Conservation (phyloP, 176 grass and related monocot genomes). For the Oryza meridionalis region DNA sequence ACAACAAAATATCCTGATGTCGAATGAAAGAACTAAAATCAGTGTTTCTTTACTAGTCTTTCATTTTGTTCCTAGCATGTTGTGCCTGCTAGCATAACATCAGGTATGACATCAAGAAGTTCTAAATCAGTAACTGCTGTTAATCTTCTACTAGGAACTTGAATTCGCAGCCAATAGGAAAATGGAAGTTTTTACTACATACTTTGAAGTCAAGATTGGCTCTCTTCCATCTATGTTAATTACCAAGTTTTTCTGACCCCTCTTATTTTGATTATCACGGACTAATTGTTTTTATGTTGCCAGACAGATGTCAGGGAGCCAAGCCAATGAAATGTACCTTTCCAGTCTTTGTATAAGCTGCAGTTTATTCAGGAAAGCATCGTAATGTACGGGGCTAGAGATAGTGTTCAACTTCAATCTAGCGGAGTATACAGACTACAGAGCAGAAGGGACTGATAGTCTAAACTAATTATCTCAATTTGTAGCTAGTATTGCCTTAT, state of each 20-base stretch:
- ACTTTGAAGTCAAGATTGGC: too few relatives aligned
- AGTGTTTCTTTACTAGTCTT: neutral
- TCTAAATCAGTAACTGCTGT: neutral
- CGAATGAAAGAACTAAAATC: neutral
- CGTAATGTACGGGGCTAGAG: neutral
- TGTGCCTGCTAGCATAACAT: neutral
- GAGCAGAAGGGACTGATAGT: neutral
- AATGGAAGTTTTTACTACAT: too few relatives aligned
- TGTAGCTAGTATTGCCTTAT: neutral
- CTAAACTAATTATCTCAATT: neutral
- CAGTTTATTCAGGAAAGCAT: conserved; percentile 7
- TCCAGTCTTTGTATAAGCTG: neutral
- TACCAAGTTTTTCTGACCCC: too few relatives aligned
- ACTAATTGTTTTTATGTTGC: too few relatives aligned
- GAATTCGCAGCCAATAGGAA: too few relatives aligned
- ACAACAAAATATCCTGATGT: neutral
- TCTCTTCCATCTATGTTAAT: too few relatives aligned
- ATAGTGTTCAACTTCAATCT: neutral
- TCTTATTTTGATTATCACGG: too few relatives aligned
- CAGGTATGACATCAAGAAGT: neutral
- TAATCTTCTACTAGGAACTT: too few relatives aligned
- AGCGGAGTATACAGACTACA: neutral
- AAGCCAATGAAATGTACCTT: neutral
- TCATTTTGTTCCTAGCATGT: neutral
- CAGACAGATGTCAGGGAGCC: too few relatives aligned